Percentiles rank a stretch among this genome's conserved stretches.
phyloP scores from a whole-genome alignment of 225 moss, liverwort and hornwort species.

The Marchantia paleacea region DNA sequence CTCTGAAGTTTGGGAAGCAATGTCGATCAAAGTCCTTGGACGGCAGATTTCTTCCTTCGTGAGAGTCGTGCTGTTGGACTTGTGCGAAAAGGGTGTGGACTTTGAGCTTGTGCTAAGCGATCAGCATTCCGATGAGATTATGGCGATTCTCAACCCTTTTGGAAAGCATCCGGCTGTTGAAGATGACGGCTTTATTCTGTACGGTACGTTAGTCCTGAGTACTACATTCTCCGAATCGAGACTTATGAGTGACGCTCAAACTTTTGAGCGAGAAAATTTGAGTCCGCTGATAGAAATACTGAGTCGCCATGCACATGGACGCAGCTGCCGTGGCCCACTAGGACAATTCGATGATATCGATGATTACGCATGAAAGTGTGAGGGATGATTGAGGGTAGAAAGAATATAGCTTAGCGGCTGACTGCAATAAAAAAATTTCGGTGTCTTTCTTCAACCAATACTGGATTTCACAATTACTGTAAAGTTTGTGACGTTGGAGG shows the following conservation, averaged over 20 bases:
- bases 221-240: neutral
- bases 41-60: neutral
- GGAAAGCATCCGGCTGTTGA: constrained; percentile 9
- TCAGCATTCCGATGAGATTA: neutral
- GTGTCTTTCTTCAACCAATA: too few relatives aligned
- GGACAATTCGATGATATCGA: too few relatives aligned
- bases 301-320: neutral
- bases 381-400: too few relatives aligned
- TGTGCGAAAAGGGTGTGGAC: constrained; percentile 4
- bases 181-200: constrained; percentile 1
- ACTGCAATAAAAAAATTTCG: too few relatives aligned
- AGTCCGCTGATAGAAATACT: neutral
- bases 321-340: too few relatives aligned
- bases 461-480: too few relatives aligned
- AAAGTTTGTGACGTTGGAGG: too few relatives aligned
- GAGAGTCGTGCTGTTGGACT: neutral
- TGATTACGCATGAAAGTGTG: too few relatives aligned
- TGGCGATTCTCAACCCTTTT: constrained; percentile 7
- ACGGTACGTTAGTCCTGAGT: neutral
- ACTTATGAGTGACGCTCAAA: too few relatives aligned
- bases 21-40: neutral
- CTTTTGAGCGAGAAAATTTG: neutral
- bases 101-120: neutral
- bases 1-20: neutral
- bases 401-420: too few relatives aligned